Conservation (phyloP, 2,329 filamentous ascomycete genomes). For the Venturia oleaginea region DNA sequence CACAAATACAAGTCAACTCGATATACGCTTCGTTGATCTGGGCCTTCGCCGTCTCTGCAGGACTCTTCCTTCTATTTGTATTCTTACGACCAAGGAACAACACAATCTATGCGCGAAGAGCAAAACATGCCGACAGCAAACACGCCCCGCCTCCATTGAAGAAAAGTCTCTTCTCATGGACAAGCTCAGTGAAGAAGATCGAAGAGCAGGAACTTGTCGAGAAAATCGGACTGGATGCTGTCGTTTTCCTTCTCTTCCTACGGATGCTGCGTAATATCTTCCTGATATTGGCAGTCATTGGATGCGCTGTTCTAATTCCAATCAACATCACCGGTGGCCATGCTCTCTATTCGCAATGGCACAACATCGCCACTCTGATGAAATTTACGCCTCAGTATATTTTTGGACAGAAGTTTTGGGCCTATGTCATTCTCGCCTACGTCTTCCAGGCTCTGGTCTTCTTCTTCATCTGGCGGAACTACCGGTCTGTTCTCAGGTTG, state of each 20-base stretch:
- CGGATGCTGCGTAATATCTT: constrained; percentile 93
- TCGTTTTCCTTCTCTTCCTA: constrained; percentile 78
- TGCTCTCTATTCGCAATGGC: constrained; percentile 18
- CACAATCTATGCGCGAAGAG: constrained; percentile 86
- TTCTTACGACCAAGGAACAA: constrained; percentile 84
- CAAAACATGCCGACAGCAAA: constrained; percentile 84
- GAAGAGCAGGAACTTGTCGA: constrained; percentile 68
- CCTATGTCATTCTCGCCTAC: constrained; percentile 50
- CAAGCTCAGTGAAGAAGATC: constrained; percentile 66
- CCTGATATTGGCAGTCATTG: constrained; percentile 59
- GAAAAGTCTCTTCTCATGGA: constrained; percentile 79
- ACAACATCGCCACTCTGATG: constrained; percentile 35
- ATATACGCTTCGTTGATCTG: constrained; percentile 72
- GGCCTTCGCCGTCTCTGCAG: constrained; percentile 64
- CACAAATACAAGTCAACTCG: constrained; percentile 42
- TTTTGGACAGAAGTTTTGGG: constrained; percentile 44
- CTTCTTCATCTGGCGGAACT: constrained; percentile 85
- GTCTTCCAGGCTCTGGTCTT: constrained; percentile 64
- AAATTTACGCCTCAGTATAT: constrained; percentile 50
- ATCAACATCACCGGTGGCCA: constrained; percentile 51
- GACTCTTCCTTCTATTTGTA: constrained; percentile 75
- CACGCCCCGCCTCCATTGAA: constrained; percentile 80
- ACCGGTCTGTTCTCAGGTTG: constrained; percentile 62
- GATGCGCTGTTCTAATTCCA: constrained; percentile 70
- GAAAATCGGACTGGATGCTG: constrained; percentile 84